Percentiles rank a stretch among this genome's conserved stretches.
phyloP scores from a whole-genome alignment of 768 basidiomycete species.

The Polyporus arcularius region DNA sequence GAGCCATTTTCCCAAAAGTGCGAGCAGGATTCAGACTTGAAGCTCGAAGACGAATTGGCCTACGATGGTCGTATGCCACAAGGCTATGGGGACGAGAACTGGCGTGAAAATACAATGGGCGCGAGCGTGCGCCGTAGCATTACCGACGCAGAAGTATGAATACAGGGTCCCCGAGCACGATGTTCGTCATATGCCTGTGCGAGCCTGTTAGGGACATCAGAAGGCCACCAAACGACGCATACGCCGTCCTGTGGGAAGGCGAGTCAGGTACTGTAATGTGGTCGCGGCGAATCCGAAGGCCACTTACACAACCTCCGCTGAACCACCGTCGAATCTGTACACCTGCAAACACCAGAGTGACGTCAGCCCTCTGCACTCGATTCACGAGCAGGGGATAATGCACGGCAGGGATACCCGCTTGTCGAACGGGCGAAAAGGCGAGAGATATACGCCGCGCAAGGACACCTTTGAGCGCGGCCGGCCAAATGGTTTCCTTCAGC shows the following conservation, averaged over 20 bases:
- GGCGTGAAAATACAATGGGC: slow-evolving; percentile 7
- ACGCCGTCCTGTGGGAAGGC: slow-evolving; percentile 70
- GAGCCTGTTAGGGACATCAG: slow-evolving; percentile 93
- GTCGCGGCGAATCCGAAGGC: not conserved
- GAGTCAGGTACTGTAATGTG: not conserved
- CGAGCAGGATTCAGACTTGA: too few relatives aligned
- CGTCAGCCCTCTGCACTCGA: not conserved
- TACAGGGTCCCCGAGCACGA: slow-evolving; percentile 92
- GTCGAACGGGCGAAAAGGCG: too few relatives aligned
- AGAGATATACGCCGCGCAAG: too few relatives aligned
- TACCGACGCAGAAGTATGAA: slow-evolving; percentile 86
- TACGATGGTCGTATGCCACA: not conserved
- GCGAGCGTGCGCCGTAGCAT: slow-evolving; percentile 9
- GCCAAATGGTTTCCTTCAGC: too few relatives aligned
- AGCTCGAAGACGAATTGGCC: too few relatives aligned
- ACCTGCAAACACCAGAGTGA: slow-evolving; percentile 50
- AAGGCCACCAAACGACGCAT: slow-evolving; percentile 95
- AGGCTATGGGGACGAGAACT: not conserved
- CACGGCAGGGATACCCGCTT: too few relatives aligned
- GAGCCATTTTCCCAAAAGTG: too few relatives aligned
- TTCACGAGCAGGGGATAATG: not conserved
- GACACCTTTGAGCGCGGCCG: too few relatives aligned
- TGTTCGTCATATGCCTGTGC: slow-evolving; percentile 86
- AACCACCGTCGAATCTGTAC: slow-evolving; percentile 93
- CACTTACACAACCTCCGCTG: slow-evolving; percentile 83